These are phyloP conservation scores for Lentinula boryana DNA, from an alignment of 768 basidiomycete species.

Conservation along the genomic window DNA sequence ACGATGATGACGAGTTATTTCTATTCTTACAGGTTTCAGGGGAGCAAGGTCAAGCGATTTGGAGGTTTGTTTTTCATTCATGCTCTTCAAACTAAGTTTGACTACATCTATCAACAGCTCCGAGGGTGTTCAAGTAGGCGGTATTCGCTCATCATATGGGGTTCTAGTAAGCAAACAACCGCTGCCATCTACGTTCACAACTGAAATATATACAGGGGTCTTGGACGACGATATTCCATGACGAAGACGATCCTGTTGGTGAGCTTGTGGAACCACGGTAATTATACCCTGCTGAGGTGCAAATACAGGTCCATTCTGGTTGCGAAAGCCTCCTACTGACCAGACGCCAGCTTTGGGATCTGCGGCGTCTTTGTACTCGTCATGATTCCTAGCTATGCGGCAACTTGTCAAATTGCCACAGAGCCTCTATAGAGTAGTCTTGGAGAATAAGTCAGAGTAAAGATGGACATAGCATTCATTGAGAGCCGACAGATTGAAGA, in stretches of 20 bases:
- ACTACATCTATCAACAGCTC: conserved; percentile 31
- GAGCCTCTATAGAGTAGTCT: no score
- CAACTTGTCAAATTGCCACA: no score
- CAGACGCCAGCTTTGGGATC: background rate
- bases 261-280: conserved; percentile 8
- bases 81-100: conserved; percentile 10
- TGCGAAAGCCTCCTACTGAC: background rate
- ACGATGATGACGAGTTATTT: conserved; percentile 7
- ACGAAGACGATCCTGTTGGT: conserved; percentile 40
- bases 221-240: conserved; percentile 42
- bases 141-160: conserved; percentile 51
- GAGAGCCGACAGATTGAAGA: no score
- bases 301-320: conserved; percentile 1
- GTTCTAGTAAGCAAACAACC: conserved; percentile 37
- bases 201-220: conserved; percentile 14
- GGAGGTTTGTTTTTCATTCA: conserved; percentile 37
- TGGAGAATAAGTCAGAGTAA: no score
- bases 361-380: background rate
- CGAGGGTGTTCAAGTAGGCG: conserved; percentile 59
- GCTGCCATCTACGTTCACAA: background rate
- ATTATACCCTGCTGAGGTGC: background rate
- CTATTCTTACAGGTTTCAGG: conserved; percentile 36
- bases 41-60: conserved; percentile 44
- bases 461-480: no score
- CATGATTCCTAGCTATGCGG: background rate